These are phyloP conservation scores for Pseudomicrostroma phylloplanum DNA, from an alignment of 1,284 basidiomycete species.

Conservation along the genomic window DNA sequence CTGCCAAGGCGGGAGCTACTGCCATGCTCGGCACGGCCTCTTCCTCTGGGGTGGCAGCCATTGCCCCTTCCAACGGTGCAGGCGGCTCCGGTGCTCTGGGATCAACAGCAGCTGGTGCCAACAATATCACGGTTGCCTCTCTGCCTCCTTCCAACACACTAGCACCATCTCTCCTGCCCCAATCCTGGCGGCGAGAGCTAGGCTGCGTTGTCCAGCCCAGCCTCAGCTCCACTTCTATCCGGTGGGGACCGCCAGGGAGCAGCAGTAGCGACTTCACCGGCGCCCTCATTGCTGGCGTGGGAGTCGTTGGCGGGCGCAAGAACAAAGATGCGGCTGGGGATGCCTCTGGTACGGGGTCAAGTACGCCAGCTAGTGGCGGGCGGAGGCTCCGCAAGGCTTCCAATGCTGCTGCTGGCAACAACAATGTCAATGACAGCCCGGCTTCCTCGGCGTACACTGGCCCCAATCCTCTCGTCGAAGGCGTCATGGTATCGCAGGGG, in stretches of 20 bases:
- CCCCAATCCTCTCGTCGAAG: conserved; percentile 23
- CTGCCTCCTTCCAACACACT: background rate
- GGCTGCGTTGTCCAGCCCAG: background rate
- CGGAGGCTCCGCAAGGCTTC: background rate
- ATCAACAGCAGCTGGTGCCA: background rate
- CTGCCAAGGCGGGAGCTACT: background rate
- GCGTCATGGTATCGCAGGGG: conserved; percentile 31
- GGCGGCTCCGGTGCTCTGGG: background rate
- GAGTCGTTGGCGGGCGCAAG: background rate
- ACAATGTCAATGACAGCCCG: background rate
- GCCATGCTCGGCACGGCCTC: background rate
- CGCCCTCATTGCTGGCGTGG: background rate
- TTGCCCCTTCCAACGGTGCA: background rate
- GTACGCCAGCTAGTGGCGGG: background rate
- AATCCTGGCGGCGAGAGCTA: background rate
- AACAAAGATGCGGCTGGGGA: background rate
- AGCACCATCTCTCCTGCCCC: background rate
- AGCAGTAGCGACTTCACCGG: background rate
- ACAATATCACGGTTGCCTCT: too few relatives aligned
- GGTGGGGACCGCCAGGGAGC: background rate
- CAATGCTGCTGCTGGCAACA: background rate
- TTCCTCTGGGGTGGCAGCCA: background rate
- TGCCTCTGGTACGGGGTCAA: background rate
- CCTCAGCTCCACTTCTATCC: background rate
- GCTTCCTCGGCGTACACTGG: background rate